Conservation (phyloP, 768 basidiomycete species). For the Pisolithus tinctorius region DNA sequence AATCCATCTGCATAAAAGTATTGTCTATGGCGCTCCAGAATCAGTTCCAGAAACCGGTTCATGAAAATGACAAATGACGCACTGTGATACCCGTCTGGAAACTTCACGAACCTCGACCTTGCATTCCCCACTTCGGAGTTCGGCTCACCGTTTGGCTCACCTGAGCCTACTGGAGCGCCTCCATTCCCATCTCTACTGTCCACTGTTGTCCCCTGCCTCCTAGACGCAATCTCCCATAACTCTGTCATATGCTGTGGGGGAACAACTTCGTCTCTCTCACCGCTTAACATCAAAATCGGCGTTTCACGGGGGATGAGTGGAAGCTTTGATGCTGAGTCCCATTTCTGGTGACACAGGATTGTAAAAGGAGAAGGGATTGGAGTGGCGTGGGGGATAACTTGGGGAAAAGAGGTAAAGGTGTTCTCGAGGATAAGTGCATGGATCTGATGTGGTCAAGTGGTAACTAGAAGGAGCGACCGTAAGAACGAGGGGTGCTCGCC, state of each 20-base stretch:
- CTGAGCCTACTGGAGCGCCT: background rate
- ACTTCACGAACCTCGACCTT: slow-evolving; percentile 50
- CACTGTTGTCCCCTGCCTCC: slow-evolving; percentile 35
- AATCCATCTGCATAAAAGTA: slow-evolving; percentile 48
- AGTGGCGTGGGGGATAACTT: slow-evolving; percentile 71
- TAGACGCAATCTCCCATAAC: slow-evolving; percentile 55
- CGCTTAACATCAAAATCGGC: slow-evolving; percentile 81
- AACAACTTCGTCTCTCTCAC: slow-evolving; percentile 49
- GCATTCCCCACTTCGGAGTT: slow-evolving; percentile 44
- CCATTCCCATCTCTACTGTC: background rate
- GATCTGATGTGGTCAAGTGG: slow-evolving; percentile 39
- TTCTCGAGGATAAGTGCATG: slow-evolving; percentile 84
- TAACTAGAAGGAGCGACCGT: background rate
- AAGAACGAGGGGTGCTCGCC: slow-evolving; percentile 28
- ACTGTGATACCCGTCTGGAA: slow-evolving; percentile 51
- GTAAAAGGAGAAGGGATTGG: slow-evolving; percentile 68
- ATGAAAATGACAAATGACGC: slow-evolving; percentile 10
- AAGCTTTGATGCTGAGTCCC: slow-evolving; percentile 72
- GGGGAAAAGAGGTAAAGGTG: slow-evolving; percentile 82
- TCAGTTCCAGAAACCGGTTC: background rate
- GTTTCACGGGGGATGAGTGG: slow-evolving; percentile 52
- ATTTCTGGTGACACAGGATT: slow-evolving; percentile 80
- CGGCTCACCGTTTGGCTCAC: slow-evolving; percentile 18
- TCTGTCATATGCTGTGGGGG: slow-evolving; percentile 51
- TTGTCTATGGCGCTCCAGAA: slow-evolving; percentile 31